phyloP scores from a whole-genome alignment of 352 stramenopile species.

The Phytophthora vignae region DNA sequence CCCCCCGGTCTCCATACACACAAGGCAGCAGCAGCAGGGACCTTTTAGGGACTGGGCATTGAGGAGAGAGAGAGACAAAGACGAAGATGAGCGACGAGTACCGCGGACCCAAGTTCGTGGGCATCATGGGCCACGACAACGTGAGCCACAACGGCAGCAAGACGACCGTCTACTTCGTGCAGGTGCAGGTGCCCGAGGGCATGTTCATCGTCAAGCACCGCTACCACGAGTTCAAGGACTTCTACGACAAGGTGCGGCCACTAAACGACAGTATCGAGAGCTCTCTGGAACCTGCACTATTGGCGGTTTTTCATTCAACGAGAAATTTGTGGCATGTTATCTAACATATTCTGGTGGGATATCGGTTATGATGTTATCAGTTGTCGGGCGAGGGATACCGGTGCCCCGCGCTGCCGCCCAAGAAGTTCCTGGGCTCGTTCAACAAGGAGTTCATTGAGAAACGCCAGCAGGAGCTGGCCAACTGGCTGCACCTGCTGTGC shows the following conservation, averaged over 20 bases:
- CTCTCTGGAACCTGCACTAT: constrained; percentile 14
- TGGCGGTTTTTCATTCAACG: neutral
- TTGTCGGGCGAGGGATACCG: constrained; percentile 78
- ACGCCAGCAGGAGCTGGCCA: constrained; percentile 87
- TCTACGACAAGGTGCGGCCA: constrained; percentile 77
- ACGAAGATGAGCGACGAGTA: constrained; percentile 51
- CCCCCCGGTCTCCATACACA: neutral
- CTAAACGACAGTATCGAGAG: neutral
- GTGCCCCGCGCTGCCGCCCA: constrained; percentile 82
- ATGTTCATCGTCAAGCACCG: constrained; percentile 87
- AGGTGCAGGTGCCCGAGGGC: constrained; percentile 77
- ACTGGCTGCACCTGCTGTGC: constrained; percentile 88
- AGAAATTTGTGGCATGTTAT: neutral
- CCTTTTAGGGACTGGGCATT: too few relatives aligned
- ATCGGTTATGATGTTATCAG: constrained; percentile 38
- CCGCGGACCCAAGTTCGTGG: constrained; percentile 80
- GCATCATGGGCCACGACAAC: constrained; percentile 89
- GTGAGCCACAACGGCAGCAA: constrained; percentile 89
- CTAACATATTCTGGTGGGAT: neutral
- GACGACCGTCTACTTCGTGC: constrained; percentile 88
- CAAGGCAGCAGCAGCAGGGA: too few relatives aligned
- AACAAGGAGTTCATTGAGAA: constrained; percentile 93
- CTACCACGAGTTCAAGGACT: constrained; percentile 91
- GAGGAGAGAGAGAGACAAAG: neutral
- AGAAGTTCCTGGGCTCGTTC: constrained; percentile 91